A percentile compares a stretch with the other conserved stretches of the same genome.
phyloP scores from a whole-genome alignment of 2,329 filamentous ascomycete genomes.

The Diaporthe longicolla region DNA sequence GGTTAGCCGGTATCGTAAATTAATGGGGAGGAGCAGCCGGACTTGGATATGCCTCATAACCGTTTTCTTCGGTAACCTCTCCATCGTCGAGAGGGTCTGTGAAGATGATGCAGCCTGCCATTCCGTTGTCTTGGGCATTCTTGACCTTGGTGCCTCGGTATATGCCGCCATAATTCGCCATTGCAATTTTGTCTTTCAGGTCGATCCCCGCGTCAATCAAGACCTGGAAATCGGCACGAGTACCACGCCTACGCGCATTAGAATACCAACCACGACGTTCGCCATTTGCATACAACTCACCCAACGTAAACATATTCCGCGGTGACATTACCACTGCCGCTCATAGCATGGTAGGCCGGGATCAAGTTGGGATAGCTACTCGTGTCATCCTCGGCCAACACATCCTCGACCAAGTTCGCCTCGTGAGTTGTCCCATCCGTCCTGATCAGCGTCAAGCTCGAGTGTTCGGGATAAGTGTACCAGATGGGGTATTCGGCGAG shows the following conservation, averaged over 20 bases:
- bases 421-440: slow-evolving; percentile 15
- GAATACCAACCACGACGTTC: not conserved
- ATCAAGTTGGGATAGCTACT: slow-evolving; percentile 27
- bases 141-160: slow-evolving; percentile 27
- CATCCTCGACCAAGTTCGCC: slow-evolving; percentile 24
- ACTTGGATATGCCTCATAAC: slow-evolving; percentile 30
- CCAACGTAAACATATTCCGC: slow-evolving; percentile 26
- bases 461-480: slow-evolving; percentile 26
- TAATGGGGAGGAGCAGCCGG: not conserved
- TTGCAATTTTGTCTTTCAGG: slow-evolving; percentile 8
- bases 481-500: slow-evolving; percentile 16
- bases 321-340: slow-evolving; percentile 16
- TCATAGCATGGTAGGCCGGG: slow-evolving; percentile 24
- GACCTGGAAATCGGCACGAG: slow-evolving; percentile 24
- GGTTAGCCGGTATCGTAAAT: not conserved
- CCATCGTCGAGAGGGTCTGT: slow-evolving; percentile 21
- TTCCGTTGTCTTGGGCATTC: slow-evolving; percentile 23
- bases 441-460: slow-evolving; percentile 15
- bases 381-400: slow-evolving; percentile 22
- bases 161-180: slow-evolving; percentile 21
- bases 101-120: slow-evolving; percentile 28
- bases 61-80: slow-evolving; percentile 17
- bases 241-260: slow-evolving; percentile 2
- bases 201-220: slow-evolving; percentile 21
- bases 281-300: not conserved